These are phyloP conservation scores for Neurospora sp. DNA, from an alignment of 495 filamentous ascomycete species.

Conservation along the genomic window DNA sequence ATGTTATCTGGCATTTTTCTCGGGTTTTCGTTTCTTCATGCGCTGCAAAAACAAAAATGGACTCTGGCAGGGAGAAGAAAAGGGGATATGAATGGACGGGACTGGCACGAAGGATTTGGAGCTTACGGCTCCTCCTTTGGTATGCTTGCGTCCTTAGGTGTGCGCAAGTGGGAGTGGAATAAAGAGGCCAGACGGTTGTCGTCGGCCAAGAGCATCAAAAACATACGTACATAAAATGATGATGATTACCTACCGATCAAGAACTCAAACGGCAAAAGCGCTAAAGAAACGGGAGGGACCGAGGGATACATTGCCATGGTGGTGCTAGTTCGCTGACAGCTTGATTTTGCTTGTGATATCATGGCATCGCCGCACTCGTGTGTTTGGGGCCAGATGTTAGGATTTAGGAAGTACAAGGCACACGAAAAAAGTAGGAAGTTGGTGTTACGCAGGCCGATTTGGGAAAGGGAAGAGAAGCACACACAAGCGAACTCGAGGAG, in stretches of 20 bases:
- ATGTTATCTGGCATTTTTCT: background rate
- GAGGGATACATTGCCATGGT: background rate
- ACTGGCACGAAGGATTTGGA: background rate
- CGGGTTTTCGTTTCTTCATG: background rate
- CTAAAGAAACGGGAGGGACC: background rate
- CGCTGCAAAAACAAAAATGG: background rate
- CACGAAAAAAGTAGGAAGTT: background rate
- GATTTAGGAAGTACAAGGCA: background rate
- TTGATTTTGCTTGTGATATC: slow-evolving; percentile 8
- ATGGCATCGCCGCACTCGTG: background rate
- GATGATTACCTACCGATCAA: background rate
- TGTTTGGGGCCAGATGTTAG: background rate
- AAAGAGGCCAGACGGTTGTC: background rate
- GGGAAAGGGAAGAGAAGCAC: background rate
- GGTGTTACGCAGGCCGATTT: background rate
- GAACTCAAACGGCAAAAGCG: background rate
- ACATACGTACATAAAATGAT: background rate
- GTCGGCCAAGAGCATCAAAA: background rate
- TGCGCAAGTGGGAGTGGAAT: background rate
- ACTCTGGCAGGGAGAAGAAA: background rate
- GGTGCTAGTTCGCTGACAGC: background rate
- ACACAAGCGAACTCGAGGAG: background rate
- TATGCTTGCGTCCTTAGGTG: background rate
- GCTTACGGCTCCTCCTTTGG: background rate
- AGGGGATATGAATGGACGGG: background rate